phyloP scores from a whole-genome alignment of 495 filamentous ascomycete species.

The Penicillium lividum region DNA sequence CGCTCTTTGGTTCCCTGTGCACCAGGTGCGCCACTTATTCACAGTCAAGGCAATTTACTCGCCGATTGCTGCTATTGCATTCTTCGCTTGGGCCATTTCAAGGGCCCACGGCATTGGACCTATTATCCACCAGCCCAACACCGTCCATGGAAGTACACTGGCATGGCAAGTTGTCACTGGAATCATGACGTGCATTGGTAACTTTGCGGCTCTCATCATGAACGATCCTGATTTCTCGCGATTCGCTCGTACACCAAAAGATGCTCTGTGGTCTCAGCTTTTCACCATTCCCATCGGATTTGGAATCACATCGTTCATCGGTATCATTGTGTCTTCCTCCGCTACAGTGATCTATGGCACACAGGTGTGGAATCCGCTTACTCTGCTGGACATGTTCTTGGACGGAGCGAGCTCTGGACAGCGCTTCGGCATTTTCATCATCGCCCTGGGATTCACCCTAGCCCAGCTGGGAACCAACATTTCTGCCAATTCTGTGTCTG shows the following conservation, averaged over 20 bases:
- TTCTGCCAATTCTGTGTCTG: constrained; percentile 86
- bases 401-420: constrained; percentile 70
- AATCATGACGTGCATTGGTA: constrained; percentile 87
- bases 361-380: constrained; percentile 85
- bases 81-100: constrained; percentile 88
- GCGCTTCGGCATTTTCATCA: constrained; percentile 88
- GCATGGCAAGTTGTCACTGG: constrained; percentile 82
- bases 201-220: constrained; percentile 79
- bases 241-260: constrained; percentile 77
- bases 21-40: constrained; percentile 76
- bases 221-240: constrained; percentile 90
- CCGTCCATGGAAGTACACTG: constrained; percentile 64
- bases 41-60: constrained; percentile 89
- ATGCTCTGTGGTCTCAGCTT: constrained; percentile 87
- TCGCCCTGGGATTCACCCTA: constrained; percentile 76
- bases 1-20: constrained; percentile 72
- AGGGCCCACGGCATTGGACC: constrained; percentile 83
- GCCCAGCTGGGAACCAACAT: constrained; percentile 94
- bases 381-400: constrained; percentile 73
- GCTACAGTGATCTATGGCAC: constrained; percentile 74
- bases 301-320: constrained; percentile 87
- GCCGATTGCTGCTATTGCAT: constrained; percentile 78
- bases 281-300: constrained; percentile 86
- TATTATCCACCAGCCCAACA: constrained; percentile 72
- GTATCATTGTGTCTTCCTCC: constrained; percentile 89